Percentiles rank a stretch among this genome's conserved stretches.
Conservation (phyloP, 2,329 filamentous ascomycete genomes). For the Colletotrichum sp. region DNA sequence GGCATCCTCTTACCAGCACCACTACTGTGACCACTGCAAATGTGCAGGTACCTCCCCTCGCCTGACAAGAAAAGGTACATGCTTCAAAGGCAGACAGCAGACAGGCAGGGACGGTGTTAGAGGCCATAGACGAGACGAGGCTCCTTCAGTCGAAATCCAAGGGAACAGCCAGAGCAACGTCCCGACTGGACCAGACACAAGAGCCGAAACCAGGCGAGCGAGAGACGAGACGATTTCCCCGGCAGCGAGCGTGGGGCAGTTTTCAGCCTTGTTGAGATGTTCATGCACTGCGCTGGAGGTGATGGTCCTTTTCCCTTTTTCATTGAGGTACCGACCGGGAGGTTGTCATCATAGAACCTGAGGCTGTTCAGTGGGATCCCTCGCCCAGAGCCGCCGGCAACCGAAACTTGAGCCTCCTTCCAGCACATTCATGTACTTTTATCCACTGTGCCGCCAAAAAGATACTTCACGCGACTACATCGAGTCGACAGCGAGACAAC, state of each 20-base stretch:
- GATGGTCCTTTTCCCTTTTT: neutral
- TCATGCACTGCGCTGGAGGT: neutral
- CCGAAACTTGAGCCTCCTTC: neutral
- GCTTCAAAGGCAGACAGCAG: neutral
- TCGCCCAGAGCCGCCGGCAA: neutral
- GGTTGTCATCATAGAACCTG: neutral
- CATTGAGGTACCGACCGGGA: neutral
- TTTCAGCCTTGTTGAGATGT: neutral
- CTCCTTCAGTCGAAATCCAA: neutral
- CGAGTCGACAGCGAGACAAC: neutral
- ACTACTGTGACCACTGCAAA: neutral
- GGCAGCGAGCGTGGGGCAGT: neutral
- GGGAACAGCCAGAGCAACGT: neutral
- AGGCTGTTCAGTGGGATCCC: neutral
- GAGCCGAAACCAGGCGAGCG: neutral
- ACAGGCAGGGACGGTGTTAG: neutral
- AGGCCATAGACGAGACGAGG: neutral
- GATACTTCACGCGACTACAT: neutral
- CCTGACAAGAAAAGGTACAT: neutral
- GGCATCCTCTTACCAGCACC: neutral
- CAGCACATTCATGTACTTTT: neutral
- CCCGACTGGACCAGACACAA: neutral
- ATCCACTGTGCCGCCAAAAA: neutral
- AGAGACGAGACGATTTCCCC: constrained; percentile 14
- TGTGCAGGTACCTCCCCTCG: neutral